These are phyloP conservation scores for Pontederia crassipes DNA, from an alignment of 176 grass and related monocot species.

Conservation along the genomic window DNA sequence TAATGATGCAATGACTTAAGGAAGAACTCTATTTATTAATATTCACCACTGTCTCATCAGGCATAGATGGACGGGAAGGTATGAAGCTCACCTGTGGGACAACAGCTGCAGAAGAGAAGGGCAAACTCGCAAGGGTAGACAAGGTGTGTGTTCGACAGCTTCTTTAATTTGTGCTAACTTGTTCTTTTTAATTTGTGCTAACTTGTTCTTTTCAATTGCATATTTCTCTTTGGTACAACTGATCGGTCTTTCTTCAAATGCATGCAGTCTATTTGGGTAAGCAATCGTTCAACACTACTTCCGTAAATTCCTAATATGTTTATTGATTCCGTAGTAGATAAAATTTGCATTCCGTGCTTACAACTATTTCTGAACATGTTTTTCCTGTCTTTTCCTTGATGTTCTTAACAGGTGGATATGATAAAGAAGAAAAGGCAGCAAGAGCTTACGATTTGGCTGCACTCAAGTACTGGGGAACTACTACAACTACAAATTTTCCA, in stretches of 20 bases:
- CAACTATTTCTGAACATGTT: too few species aligned
- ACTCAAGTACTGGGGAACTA: conserved; percentile 70
- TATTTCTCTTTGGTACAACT: not conserved
- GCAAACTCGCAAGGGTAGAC: conserved; percentile 55
- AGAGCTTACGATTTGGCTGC: conserved; percentile 68
- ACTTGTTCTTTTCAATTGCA: not conserved
- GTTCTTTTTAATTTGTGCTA: not conserved
- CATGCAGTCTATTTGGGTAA: conserved; percentile 59
- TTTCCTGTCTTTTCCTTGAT: too few species aligned
- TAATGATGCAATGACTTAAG: too few species aligned
- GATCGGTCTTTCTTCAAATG: not conserved
- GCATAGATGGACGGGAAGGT: conserved; percentile 69
- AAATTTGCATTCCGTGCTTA: too few species aligned
- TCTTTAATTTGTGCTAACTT: not conserved
- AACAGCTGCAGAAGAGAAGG: conserved; percentile 73
- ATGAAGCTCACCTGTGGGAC: conserved; percentile 75
- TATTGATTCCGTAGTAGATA: too few species aligned
- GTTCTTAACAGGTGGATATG: conserved; percentile 39
- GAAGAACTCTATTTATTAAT: too few species aligned
- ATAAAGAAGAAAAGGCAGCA: conserved; percentile 70
- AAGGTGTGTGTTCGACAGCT: conserved; percentile 33
- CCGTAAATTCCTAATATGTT: too few species aligned
- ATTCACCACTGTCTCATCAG: conserved; percentile 6
- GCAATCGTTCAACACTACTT: not conserved
- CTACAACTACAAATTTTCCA: conserved; percentile 56